phyloP scores from a whole-genome alignment of 2,329 filamentous ascomycete species.

The Periconia digitata region DNA sequence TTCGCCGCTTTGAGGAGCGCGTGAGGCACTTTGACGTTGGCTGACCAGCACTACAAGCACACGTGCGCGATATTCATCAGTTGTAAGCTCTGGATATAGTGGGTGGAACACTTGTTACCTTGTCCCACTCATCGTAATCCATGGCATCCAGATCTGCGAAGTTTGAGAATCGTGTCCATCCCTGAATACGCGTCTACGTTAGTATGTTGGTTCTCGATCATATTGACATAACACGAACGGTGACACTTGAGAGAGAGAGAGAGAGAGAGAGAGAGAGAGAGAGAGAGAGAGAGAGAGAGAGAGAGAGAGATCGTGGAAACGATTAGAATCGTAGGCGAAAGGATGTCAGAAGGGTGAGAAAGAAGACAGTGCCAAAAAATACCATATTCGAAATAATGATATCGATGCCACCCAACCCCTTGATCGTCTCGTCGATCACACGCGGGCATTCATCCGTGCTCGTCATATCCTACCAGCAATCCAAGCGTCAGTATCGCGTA shows the following conservation, averaged over 20 bases:
- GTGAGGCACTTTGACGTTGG: constrained; percentile 58
- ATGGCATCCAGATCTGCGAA: constrained; percentile 62
- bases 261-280: background rate
- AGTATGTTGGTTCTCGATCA: no score
- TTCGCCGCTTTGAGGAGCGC: constrained; percentile 59
- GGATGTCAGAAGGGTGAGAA: no score
- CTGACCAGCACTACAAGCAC: constrained; percentile 56
- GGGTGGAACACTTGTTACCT: constrained; percentile 42
- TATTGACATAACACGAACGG: no score
- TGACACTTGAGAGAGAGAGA: background rate
- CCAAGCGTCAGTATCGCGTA: background rate
- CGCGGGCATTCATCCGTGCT: constrained; percentile 59
- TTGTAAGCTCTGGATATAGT: constrained; percentile 13
- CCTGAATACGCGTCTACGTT: constrained; percentile 44
- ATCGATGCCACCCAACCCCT: constrained; percentile 70
- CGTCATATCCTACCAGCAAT: constrained; percentile 59
- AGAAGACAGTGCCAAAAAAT: no score
- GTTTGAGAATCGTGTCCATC: constrained; percentile 62
- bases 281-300: background rate
- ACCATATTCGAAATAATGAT: constrained; percentile 76
- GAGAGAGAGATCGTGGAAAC: background rate
- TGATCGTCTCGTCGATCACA: constrained; percentile 61
- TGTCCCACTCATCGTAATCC: constrained; percentile 65
- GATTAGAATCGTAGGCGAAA: background rate
- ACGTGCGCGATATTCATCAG: background rate